Evolutionary conservation across 345 rosid species (phyloP).

Genomic region (Atalantia buxifolia): DNA sequence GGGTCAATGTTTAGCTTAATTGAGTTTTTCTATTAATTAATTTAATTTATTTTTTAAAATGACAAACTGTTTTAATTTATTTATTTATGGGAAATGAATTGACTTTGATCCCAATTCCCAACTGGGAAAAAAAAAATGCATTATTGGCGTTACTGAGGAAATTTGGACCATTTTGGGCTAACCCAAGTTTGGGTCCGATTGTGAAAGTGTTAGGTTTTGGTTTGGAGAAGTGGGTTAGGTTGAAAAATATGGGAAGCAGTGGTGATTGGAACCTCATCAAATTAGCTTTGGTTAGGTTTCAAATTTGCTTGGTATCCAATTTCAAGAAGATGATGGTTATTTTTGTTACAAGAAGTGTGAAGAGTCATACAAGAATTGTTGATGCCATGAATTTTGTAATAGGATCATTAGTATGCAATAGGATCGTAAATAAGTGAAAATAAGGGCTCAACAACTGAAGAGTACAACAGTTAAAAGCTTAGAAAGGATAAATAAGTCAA

Average conservation of each 20-base stretch:
- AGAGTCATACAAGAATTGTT: too few relatives aligned
- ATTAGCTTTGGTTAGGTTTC: background rate
- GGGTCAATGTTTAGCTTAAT: constrained; percentile 3
- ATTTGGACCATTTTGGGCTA: background rate
- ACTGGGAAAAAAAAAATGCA: background rate
- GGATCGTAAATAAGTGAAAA: too few relatives aligned
- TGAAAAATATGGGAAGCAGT: background rate
- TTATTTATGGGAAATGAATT: background rate
- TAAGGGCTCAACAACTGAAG: too few relatives aligned
- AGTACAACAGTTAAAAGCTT: too few relatives aligned
- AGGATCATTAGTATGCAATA: too few relatives aligned
- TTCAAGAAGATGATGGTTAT: background rate
- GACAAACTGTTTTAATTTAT: background rate
- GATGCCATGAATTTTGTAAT: too few relatives aligned
- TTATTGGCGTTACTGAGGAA: background rate
- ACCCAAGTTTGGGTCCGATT: constrained; percentile 1
- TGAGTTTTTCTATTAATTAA: background rate
- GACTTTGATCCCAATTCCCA: background rate
- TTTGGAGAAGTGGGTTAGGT: background rate
- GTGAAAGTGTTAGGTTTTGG: background rate
- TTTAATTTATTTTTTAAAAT: background rate
- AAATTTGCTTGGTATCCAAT: background rate
- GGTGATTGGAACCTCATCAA: background rate
- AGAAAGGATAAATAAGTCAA: too few relatives aligned
- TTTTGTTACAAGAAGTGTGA: background rate